These are phyloP conservation scores for Hypoxylon sp. DNA, from an alignment of 2,329 filamentous ascomycete genomes.

Conservation along the genomic window DNA sequence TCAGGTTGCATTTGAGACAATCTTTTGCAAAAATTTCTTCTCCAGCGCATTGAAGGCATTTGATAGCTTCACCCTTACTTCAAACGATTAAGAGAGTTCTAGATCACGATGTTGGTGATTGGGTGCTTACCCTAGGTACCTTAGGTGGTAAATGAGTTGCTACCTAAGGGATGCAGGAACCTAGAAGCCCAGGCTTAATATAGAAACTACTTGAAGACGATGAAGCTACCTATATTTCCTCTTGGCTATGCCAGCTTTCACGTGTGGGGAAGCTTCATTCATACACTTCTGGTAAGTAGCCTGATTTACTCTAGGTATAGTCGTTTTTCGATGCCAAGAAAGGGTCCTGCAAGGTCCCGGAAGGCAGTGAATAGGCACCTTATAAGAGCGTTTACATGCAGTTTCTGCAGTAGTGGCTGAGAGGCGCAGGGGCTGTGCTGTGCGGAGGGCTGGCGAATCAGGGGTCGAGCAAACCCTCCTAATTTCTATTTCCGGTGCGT, in stretches of 20 bases:
- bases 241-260: not conserved
- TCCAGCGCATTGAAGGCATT: not conserved
- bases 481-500: slow-evolving; percentile 40
- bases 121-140: no score
- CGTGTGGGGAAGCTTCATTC: not conserved
- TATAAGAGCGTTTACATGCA: not conserved
- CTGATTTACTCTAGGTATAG: not conserved
- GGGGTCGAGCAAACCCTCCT: not conserved
- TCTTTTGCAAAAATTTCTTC: not conserved
- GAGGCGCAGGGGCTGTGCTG: slow-evolving; percentile 24
- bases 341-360: slow-evolving; percentile 22
- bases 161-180: not conserved
- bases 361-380: slow-evolving; percentile 23
- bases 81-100: not conserved
- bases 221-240: not conserved
- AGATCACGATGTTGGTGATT: not conserved
- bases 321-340: slow-evolving; percentile 24
- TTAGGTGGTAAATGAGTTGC: no score
- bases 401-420: not conserved
- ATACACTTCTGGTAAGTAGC: not conserved
- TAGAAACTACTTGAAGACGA: not conserved
- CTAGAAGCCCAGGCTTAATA: not conserved
- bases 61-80: not conserved
- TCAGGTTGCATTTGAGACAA: not conserved
- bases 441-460: slow-evolving; percentile 39